A percentile compares a stretch with the other conserved stretches of the same genome.
Conservation (phyloP, 106 monocot genomes). For the Dioscorea zingiberensis region DNA sequence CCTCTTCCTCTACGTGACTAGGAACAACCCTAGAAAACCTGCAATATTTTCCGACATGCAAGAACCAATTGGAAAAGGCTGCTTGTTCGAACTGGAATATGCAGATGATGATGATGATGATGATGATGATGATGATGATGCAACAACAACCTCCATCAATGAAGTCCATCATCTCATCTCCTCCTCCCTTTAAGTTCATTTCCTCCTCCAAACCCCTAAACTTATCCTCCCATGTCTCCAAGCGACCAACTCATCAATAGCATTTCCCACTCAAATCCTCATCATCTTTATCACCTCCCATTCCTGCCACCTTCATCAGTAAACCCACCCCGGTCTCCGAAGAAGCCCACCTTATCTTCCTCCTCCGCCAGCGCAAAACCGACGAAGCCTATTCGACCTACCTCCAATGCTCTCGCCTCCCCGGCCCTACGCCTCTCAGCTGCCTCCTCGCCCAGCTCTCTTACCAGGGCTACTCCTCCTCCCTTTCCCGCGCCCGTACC, state of each 20-base stretch:
- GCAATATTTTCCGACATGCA: no score
- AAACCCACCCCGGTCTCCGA: not conserved
- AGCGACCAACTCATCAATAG: not conserved
- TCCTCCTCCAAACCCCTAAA: constrained; percentile 1
- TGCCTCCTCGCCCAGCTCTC: constrained; percentile 84
- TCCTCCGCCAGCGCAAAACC: constrained; percentile 62
- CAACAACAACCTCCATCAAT: not conserved
- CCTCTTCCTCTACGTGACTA: no score
- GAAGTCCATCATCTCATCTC: not conserved
- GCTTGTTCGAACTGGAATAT: no score
- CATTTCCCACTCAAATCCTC: not conserved
- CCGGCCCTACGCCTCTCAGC: constrained; percentile 55
- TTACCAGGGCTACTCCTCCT: constrained; percentile 37
- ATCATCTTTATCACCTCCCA: not conserved
- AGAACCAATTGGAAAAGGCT: no score
- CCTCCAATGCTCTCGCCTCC: constrained; percentile 36
- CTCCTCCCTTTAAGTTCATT: not conserved
- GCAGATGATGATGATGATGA: no score
- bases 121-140: not conserved
- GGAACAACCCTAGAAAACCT: no score
- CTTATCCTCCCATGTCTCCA: not conserved
- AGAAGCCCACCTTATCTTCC: constrained; percentile 46
- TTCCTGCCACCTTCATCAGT: not conserved
- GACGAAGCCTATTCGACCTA: constrained; percentile 57
- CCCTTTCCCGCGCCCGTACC: constrained; percentile 69